Percentiles rank a stretch among this genome's conserved stretches.
These are phyloP conservation scores for Cubamyces lactineus DNA, from an alignment of 768 basidiomycete genomes.

Conservation along the genomic window DNA sequence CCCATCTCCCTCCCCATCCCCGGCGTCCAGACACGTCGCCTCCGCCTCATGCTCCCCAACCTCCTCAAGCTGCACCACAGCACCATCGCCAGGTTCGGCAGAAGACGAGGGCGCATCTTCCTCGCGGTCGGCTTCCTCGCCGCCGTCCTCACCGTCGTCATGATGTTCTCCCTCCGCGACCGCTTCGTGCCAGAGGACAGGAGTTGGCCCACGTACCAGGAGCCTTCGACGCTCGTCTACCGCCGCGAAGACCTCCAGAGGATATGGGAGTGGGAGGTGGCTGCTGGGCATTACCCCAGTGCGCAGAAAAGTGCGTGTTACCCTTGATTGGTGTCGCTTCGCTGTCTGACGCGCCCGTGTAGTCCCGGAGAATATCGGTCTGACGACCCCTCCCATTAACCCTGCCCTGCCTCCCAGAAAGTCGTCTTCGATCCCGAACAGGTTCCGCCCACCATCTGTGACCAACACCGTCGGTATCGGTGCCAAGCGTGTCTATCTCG, in stretches of 20 bases:
- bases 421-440: slow-evolving; percentile 48
- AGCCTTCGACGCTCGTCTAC: slow-evolving; percentile 75
- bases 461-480: slow-evolving; percentile 74
- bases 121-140: slow-evolving; percentile 51
- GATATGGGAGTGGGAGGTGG: slow-evolving; percentile 96
- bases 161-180: slow-evolving; percentile 56
- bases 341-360: slow-evolving; percentile 17
- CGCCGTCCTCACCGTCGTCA: slow-evolving; percentile 49
- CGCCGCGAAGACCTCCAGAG: slow-evolving; percentile 78
- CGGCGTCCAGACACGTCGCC: slow-evolving; percentile 54
- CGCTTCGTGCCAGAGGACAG: slow-evolving; percentile 64
- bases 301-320: slow-evolving; percentile 64
- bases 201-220: slow-evolving; percentile 59
- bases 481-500: slow-evolving; percentile 75
- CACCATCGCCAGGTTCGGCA: slow-evolving; percentile 58
- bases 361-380: slow-evolving; percentile 75
- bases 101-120: slow-evolving; percentile 58
- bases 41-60: slow-evolving; percentile 65
- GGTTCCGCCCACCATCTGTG: slow-evolving; percentile 51
- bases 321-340: slow-evolving; percentile 12
- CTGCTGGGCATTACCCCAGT: slow-evolving; percentile 93
- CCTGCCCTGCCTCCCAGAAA: slow-evolving; percentile 71
- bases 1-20: slow-evolving; percentile 64
- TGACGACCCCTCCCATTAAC: slow-evolving; percentile 61
- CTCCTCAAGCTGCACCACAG: slow-evolving; percentile 61